Evolutionary conservation across 2,329 filamentous ascomycete genomes (phyloP), one percentile per base, ranked within the genome.

Genomic region (Fusarium sp.): DNA sequence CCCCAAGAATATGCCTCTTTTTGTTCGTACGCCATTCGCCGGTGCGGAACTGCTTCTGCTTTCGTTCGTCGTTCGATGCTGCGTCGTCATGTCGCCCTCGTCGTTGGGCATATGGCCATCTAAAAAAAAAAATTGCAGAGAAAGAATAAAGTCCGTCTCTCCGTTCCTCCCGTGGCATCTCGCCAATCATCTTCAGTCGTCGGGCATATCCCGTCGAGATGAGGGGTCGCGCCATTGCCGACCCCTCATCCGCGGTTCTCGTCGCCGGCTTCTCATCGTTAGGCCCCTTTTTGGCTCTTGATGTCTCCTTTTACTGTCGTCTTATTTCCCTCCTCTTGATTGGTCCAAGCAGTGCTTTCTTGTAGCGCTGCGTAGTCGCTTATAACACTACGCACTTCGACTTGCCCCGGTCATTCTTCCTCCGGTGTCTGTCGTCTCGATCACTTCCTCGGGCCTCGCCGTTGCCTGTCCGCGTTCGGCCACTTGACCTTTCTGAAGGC

Each of bases 351-450:
- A 37, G 44, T 15, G 37, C 36, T 56, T 13, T 41, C 44, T 40
- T 54, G 27, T 44, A 40, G 55, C 15, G 52, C 40, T 48, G 40
- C 15, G 52, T 51, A 56, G 51, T 59, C 27, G 65, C 74, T 82
- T 78, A 83, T 82, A 83, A 81, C 65, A 82, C 73, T 34, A 80
- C 76, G 68, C 81, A 83, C 60, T 79, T 81, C 51, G 76, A 75
- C 74, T 78, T 79, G 73, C 75, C 76, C 72, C 78, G 78, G 53
- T 81, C 78, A 65, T 78, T 75, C 60, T 79, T 78, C 67, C 77
- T 80, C 73, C 75, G 73, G 71, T 80, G 78, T 61, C 79, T 71
- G 73, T 67, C 73, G 72, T 71, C 78, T 73, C 68, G 73, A 48
- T 80, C 78, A 30, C 78, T 76, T 40, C 76, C 76, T 50, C 72